Conservation (phyloP, 2,329 filamentous ascomycete species). For the Fusarium nelsonii region DNA sequence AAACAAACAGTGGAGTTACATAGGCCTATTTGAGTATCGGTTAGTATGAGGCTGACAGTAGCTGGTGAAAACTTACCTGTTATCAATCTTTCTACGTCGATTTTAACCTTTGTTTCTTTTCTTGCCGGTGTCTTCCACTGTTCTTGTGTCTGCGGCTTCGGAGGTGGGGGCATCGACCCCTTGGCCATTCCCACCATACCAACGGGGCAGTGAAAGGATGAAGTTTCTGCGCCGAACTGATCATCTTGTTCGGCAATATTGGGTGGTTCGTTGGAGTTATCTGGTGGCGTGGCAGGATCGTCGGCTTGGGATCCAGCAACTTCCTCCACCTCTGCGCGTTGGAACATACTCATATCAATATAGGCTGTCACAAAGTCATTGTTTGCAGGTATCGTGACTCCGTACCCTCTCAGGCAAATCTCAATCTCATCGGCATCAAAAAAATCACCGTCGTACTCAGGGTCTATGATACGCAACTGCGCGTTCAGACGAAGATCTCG, state of each 20-base stretch:
- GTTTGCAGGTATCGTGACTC: neutral
- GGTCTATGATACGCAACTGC: conserved; percentile 6
- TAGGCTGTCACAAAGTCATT: conserved; percentile 7
- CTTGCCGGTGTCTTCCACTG: neutral
- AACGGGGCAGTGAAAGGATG: neutral
- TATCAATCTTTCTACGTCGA: conserved; percentile 6
- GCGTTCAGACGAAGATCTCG: conserved; percentile 1
- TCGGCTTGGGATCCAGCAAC: neutral
- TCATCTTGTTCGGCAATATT: neutral
- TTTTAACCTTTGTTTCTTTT: conserved; percentile 1
- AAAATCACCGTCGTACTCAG: neutral
- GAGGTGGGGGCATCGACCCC: neutral
- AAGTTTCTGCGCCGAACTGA: neutral
- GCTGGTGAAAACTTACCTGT: neutral
- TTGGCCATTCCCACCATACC: conserved; percentile 9
- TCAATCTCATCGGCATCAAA: conserved; percentile 13
- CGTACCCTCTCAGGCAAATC: conserved; percentile 12
- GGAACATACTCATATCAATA: conserved; percentile 20
- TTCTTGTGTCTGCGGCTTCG: neutral
- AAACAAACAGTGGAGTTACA: conserved; percentile 13
- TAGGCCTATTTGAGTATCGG: neutral
- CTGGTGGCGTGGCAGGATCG: neutral
- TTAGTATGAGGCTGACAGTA: fast-evolving
- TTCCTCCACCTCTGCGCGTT: neutral
- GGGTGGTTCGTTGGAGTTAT: neutral